Base-by-base conservation (phyloP, 2,329 filamentous ascomycete genomes). In the Fusarium avenaceum region DNA sequence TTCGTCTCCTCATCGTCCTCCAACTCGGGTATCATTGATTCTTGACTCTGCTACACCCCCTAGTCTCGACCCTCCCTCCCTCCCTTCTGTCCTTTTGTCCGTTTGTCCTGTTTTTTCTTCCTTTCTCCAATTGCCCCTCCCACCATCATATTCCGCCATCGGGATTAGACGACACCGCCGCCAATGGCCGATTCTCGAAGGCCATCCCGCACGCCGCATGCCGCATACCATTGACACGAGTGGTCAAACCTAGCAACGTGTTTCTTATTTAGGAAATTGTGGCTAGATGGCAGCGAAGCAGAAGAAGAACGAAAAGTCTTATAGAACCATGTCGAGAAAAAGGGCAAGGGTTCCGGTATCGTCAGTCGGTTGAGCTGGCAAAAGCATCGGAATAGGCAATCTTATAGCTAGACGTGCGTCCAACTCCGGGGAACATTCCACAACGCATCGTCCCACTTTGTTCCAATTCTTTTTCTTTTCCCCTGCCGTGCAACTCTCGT, bases 71-170 rank as follows among this genome's bases (percentile, higher is more conserved):
- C 54, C 57, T 50, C 52, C 46, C 42, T 47, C 60, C 56, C 38
- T 40, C 11, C 10, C 28, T 30, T 30, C 4, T 13, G 28, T 11
- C 10, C 28, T 30, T 30, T 30, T 30, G 32, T 26, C 48, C 19
- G 19, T 19, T 19, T 19, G 19, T 19, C 19, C 19, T 19, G 19
- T 39, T 51, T 55, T 30, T 13, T 13, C 5, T 30, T 6, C 6
- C 28, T 30, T 30, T 30, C 70, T 57, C 69, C 57, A 65, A 54
- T 43, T 57, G 50, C 69, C 60, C 68, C 70, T 73, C 71, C 61
- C 69, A 67, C 69, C 71, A 65, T 70, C 33, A 59, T 30, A 50
- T 49, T 51, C 26, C 17, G 35, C 53, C 50, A 53, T 63, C 53
- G 39, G 50, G 62, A 70, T 69, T 57, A 42, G 26, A 40, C 46